A percentile compares a stretch with the other conserved stretches of the same genome.
Conservation (phyloP, 202 grass and related monocot species). For the Saccharum hybrid region DNA sequence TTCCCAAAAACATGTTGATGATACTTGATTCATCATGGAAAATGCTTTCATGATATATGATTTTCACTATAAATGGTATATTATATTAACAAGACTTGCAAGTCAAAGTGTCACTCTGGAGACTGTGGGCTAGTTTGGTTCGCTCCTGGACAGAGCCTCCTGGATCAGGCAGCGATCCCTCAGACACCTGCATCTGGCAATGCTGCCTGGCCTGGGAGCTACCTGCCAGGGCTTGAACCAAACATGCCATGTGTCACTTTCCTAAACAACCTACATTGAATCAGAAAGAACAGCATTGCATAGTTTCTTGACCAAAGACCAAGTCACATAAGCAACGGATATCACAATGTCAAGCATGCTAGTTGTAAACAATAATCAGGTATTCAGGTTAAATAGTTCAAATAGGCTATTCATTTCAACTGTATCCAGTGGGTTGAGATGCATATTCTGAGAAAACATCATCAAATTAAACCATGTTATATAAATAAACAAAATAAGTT, state of each 20-base stretch:
- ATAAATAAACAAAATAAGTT: constrained; percentile 4
- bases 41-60: neutral
- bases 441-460: neutral
- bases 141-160: neutral
- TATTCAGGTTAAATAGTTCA: neutral
- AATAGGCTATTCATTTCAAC: constrained; percentile 17
- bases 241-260: neutral
- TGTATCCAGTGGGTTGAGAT: neutral
- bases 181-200: neutral
- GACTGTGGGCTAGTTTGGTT: neutral
- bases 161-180: neutral
- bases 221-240: neutral
- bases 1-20: neutral
- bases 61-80: neutral
- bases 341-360: neutral
- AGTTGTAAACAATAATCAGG: neutral
- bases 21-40: neutral
- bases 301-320: neutral
- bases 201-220: neutral
- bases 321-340: neutral
- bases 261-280: neutral
- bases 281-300: neutral
- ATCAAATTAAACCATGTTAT: constrained; percentile 2
- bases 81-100: neutral
- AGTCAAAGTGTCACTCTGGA: neutral